A percentile compares a stretch with the other conserved stretches of the same genome.
Conservation (phyloP, 1,139 yeast species). For the Zhuliangozyma parablackwelliae region DNA sequence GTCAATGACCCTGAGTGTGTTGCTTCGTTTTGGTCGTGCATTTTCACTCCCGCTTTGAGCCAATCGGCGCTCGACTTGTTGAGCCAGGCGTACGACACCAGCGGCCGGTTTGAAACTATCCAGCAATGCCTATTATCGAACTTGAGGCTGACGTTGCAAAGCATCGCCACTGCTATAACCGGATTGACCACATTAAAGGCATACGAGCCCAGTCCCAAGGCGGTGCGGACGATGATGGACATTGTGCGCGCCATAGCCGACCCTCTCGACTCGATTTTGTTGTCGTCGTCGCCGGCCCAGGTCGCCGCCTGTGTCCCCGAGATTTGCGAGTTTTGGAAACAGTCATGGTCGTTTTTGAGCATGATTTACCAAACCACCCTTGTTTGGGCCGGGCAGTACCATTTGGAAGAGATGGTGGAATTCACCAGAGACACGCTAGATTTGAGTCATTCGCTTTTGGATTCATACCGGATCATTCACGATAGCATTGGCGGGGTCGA, state of each 20-base stretch:
- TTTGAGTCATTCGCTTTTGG: conserved; percentile 63
- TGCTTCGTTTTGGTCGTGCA: conserved; percentile 64
- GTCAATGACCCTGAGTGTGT: conserved; percentile 24
- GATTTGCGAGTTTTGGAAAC: conserved; percentile 50
- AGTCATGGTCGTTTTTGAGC: conserved; percentile 66
- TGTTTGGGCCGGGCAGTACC: conserved; percentile 66
- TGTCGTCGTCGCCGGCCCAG: conserved; percentile 9
- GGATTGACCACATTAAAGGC: conserved; percentile 46
- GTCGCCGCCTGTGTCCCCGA: conserved; percentile 3
- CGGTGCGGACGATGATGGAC: conserved; percentile 73
- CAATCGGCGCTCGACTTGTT: conserved; percentile 71
- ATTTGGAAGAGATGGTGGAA: conserved; percentile 57
- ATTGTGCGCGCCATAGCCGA: conserved; percentile 59
- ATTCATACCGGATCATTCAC: conserved; percentile 56
- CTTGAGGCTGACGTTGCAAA: conserved; percentile 39
- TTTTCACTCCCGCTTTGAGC: conserved; percentile 56
- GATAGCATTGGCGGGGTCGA: conserved; percentile 21
- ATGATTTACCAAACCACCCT: conserved; percentile 67
- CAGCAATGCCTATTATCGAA: conserved; percentile 46
- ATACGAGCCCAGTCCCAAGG: conserved; percentile 73
- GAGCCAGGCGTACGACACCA: conserved; percentile 67
- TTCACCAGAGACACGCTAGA: conserved; percentile 87
- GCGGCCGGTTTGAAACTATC: conserved; percentile 68
- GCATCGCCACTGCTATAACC: conserved; percentile 45
- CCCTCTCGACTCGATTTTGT: conserved; percentile 53